phyloP scores from a whole-genome alignment of 1,284 basidiomycete species.

The Cryptococcus neoformans region DNA sequence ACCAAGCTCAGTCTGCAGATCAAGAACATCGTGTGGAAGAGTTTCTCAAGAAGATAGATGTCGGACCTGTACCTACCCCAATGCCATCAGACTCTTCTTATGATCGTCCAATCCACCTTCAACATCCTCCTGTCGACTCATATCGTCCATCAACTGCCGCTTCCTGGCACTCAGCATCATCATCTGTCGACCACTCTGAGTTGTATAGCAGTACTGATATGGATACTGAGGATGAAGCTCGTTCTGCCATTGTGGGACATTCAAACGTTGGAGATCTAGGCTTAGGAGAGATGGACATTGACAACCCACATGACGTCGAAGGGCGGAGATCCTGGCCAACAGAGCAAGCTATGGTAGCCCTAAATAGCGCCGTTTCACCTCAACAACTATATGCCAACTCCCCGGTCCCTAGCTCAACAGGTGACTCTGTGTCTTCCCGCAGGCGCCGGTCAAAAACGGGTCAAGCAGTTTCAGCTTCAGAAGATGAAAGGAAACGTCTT shows the following conservation, averaged over 20 bases:
- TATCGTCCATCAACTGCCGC: not conserved
- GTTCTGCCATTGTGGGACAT: not conserved
- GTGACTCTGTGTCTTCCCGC: no score
- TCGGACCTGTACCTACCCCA: not conserved
- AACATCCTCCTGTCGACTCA: not conserved
- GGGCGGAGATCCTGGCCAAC: no score
- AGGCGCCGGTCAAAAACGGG: no score
- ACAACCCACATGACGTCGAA: not conserved
- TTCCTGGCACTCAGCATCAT: slow-evolving; percentile 1
- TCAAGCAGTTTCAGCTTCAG: not conserved
- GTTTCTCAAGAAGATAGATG: not conserved
- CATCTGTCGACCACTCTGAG: slow-evolving; percentile 15
- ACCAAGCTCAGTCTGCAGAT: not conserved
- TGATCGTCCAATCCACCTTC: not conserved
- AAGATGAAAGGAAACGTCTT: not conserved
- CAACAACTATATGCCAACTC: no score
- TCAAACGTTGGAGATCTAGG: slow-evolving; percentile 11
- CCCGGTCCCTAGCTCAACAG: no score
- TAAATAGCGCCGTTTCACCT: no score
- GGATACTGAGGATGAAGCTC: slow-evolving; percentile 21
- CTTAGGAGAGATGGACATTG: slow-evolving; percentile 9
- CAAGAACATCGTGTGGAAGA: not conserved
- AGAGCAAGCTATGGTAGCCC: no score
- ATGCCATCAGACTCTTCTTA: not conserved
- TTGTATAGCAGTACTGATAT: slow-evolving; percentile 34